Evolutionary conservation across 2,329 filamentous ascomycete species (phyloP), one percentile per base, ranked within the genome.

Genomic region (Geosmithia flava): DNA sequence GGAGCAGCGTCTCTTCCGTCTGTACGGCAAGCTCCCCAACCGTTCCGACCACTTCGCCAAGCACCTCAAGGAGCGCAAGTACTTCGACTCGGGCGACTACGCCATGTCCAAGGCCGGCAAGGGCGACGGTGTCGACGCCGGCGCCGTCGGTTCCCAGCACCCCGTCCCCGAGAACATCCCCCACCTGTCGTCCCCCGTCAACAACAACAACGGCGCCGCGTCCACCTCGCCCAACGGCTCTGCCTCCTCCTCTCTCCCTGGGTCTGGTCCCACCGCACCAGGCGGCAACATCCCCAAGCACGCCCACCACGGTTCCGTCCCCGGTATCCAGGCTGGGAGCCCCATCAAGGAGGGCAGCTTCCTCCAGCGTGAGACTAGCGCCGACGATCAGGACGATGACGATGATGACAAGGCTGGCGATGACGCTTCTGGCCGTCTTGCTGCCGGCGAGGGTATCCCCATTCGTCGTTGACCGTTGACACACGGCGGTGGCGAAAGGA

Each of bases 21-120:
- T 97, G 55, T 98, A 98, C 68, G 93, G 93, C 70, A 97, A 97
- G 72, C 83, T 97, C 52, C 93, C 93, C 54, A 95, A 86, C 68
- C 93, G 93, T 68, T 94, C 90, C 67, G 91, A 96, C 68, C 80
- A 96, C 61, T 83, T 97, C 59, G 89, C 94, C 75, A 97, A 97
- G 75, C 95, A 97, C 65, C 80, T 97, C 64, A 96, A 96, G 78
- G 93, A 97, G 68, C 90, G 93, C 74, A 98, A 95, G 73, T 96
- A 95, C 73, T 96, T 96, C 68, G 89, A 96, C 73, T 93, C 86
- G 51, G 90, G 89, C 62, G 89, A 96, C 72, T 96, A 95, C 61
- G 90, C 90, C 62, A 86, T 95, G 71, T 91, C 86, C 68, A 95
- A 96, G 74, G 93, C 93, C 51, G 93, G 93, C 68, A 97, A 97